Base-by-base conservation (phyloP, 2,329 filamentous ascomycete species). In the Plenodomus biglobosus region DNA sequence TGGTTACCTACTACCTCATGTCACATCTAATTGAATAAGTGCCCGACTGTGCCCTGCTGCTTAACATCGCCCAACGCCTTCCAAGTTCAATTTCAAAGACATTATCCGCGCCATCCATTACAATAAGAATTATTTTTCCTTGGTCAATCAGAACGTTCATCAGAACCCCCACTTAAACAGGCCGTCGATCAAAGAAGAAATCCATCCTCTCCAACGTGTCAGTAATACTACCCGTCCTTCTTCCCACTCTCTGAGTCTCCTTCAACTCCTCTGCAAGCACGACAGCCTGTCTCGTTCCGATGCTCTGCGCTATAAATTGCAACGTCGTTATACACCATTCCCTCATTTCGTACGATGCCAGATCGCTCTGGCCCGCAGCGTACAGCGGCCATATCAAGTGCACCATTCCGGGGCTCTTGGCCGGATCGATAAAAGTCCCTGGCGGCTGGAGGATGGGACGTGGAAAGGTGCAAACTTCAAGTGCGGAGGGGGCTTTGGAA, bases 361-460 rank as follows among this genome's bases (percentile, higher is more conserved):
- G 32, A 3, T 65, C 53, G 11, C 45, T 46, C 20, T 42, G 40
- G 1, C 55, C 61, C 3, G 49, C 48, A 1, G 55, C 51, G 38
- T 62, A 66, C 24, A 69, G 24, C 16, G 64, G 64, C 54, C 60
- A 66, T 17, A 67, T 59, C 16, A 67, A 46, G 37, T 65, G 57
- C 11, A 62, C 48, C 52, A 68, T 42, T 8, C 63, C 56, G 4
- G 64, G 64, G 4, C 64, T 51, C 21, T 48, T 43, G 8, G 51
- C 44, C 13, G 52, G 43, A 42, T 63, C 52, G 16, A 61, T 39
- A 27, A 58, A 68, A 0, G 62, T 68, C 3, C 62, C 64, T 3
- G 52, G 57, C 2, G 59, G 49, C 8, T 60, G 58, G 13, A 64
- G 27, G 56, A 11, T 3, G 6, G 27, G 27, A 15, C 13, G 18